A percentile compares a stretch with the other conserved stretches of the same genome.
Conservation (phyloP, 208 protist genomes). For the Acanthamoeba quina region DNA sequence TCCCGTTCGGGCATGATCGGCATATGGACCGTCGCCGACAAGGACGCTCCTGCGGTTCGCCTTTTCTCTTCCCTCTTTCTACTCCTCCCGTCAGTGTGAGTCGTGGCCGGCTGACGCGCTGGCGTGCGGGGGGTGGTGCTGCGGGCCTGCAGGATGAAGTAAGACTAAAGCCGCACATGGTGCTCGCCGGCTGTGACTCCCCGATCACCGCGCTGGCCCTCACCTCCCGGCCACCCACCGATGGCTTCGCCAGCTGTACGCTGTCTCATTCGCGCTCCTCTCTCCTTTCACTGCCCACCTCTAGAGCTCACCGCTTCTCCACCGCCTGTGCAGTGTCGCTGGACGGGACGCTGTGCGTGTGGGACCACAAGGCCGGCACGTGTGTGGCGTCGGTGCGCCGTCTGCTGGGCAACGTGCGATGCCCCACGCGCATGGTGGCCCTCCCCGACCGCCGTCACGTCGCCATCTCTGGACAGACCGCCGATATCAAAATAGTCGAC, state of each 20-base stretch:
- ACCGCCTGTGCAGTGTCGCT: not conserved
- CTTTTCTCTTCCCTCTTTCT: not conserved
- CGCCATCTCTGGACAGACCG: conserved; percentile 27
- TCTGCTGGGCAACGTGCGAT: conserved; percentile 8
- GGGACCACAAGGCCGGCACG: conserved; percentile 25
- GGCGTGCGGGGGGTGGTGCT: not conserved
- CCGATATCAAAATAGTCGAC: conserved; percentile 55
- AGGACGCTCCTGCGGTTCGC: not conserved
- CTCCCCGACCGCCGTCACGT: conserved; percentile 40
- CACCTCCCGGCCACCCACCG: not conserved
- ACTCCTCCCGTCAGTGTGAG: no score
- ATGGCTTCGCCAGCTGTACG: conserved; percentile 54
- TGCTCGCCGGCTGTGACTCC: conserved; percentile 29
- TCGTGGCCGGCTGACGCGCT: not conserved
- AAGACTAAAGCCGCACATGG: conserved; percentile 54
- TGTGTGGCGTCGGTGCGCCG: conserved; percentile 19
- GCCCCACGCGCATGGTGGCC: conserved; percentile 29
- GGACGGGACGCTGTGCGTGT: conserved; percentile 44
- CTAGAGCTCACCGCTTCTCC: not conserved
- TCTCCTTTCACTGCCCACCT: not conserved
- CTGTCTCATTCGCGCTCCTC: not conserved
- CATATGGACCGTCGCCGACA: not conserved
- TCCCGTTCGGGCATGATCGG: conserved; percentile 38
- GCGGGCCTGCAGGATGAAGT: not conserved
- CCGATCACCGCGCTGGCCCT: conserved; percentile 48